Evolutionary conservation across 805 yeast genomes (phyloP), one percentile per base, ranked within the genome.

Genomic region (Candida sonorensis): DNA sequence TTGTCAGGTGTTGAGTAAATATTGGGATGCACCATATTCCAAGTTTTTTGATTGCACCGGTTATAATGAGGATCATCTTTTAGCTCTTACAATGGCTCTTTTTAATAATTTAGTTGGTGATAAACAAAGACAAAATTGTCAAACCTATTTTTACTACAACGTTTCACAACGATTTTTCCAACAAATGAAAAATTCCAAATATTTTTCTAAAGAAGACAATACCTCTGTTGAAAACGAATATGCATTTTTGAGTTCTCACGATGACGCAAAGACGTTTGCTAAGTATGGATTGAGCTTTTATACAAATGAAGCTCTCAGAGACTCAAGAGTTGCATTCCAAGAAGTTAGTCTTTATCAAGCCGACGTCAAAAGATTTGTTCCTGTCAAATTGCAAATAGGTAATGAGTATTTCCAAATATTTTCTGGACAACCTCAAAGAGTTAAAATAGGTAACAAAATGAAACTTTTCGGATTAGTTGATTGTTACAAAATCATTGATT

Each of bases 11-110:
- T 70, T 79, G 12, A 70, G 80, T 32, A 81, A 78, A 48, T 66
- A 83, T 17, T 81, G 94, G 88, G 75, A 77, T 14, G 66, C 72
- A 20, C 75, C 73, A 35, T 83, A 69, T 50, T 72, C 75, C 38
- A 38, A 77, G 30, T 70, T 85, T 6, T 44, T 74, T 37, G 95
- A 86, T 52, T 75, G 83, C 42, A 81, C 94, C 0, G 78, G 76
- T 10, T 76, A 68, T 48, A 32, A 32, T 4, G 30, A 37, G 2
- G 47, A 34, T 23, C 29, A 26, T 5, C 10, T 44, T 5, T 33
- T 48, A 16, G 29, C 27, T 5, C 34, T 31, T 0, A 22, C 36
- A 3, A 23, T 37, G 10, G 42, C 45, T 9, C 24, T 50, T 2
- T 39, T 56, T 18, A 36, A 41, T 23, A 45, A 53, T 7, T 60